Conservation (phyloP, 345 rosid genomes). For the Salix udensis region DNA sequence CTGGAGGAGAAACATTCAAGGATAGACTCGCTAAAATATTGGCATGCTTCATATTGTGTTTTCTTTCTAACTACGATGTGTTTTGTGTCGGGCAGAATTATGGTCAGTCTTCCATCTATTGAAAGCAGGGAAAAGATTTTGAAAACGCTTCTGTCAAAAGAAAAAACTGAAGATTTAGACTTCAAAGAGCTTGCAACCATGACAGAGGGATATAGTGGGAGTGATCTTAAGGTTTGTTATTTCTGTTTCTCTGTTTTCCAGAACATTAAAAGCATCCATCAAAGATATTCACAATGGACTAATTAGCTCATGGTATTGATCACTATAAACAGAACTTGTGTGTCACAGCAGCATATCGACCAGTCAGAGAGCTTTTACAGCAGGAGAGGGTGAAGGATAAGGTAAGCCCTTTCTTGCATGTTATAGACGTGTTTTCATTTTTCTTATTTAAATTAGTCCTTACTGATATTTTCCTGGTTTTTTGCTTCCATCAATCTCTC, state of each 20-base stretch:
- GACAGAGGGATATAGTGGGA: slow-evolving; percentile 94
- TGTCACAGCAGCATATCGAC: slow-evolving; percentile 91
- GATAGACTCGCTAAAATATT: neutral
- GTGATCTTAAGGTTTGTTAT: slow-evolving; percentile 89
- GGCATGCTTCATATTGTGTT: neutral
- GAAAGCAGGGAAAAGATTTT: slow-evolving; percentile 84
- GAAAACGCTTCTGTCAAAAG: slow-evolving; percentile 80
- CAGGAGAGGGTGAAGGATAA: slow-evolving; percentile 70
- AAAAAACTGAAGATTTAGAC: slow-evolving; percentile 67
- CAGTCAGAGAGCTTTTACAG: slow-evolving; percentile 84
- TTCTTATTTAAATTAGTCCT: neutral
- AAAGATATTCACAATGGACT: neutral
- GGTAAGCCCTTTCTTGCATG: slow-evolving; percentile 33
- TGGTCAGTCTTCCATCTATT: slow-evolving; percentile 88
- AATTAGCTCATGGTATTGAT: slow-evolving; percentile 15
- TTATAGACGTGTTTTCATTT: neutral
- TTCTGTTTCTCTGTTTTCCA: neutral
- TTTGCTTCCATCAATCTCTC: slow-evolving; percentile 10
- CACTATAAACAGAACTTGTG: slow-evolving; percentile 75
- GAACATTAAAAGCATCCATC: neutral
- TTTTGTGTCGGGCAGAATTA: slow-evolving; percentile 52
- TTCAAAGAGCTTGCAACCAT: slow-evolving; percentile 79
- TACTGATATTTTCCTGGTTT: neutral
- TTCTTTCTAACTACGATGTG: slow-evolving; percentile 5
- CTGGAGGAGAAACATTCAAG: neutral